phyloP scores from a whole-genome alignment of 768 basidiomycete genomes.

The Sporobolomyces phaffii region DNA sequence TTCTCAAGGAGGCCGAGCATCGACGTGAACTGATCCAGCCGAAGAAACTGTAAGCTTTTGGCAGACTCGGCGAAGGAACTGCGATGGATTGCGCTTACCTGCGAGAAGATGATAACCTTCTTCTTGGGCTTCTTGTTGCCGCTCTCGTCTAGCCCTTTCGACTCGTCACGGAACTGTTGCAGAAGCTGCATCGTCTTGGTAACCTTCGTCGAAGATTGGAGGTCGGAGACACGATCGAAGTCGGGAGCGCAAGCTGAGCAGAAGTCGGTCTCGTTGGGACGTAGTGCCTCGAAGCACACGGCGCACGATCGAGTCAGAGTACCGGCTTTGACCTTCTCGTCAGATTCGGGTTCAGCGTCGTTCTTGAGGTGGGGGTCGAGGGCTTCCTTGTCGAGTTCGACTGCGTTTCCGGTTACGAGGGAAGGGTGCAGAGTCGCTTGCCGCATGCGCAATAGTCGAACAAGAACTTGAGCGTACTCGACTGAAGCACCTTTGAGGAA shows the following conservation, averaged over 20 bases:
- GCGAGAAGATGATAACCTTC: constrained; percentile 95
- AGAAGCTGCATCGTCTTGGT: constrained; percentile 72
- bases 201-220: constrained; percentile 62
- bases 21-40: constrained; percentile 62
- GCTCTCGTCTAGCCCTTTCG: constrained; percentile 12
- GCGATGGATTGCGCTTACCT: constrained; percentile 2
- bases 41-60: too few species aligned
- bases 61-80: background rate
- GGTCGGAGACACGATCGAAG: constrained; percentile 53
- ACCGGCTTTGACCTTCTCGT: background rate
- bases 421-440: constrained; percentile 59
- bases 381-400: constrained; percentile 51
- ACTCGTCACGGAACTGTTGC: constrained; percentile 56
- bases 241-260: constrained; percentile 58
- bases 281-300: constrained; percentile 5
- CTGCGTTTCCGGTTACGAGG: constrained; percentile 25
- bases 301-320: background rate
- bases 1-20: constrained; percentile 78
- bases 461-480: constrained; percentile 48
- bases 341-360: background rate
- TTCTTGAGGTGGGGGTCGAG: constrained; percentile 53
- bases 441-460: constrained; percentile 58
- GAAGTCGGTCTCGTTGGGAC: constrained; percentile 44
- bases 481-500: constrained; percentile 54
- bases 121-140: constrained; percentile 49